Conservation (phyloP, 495 filamentous ascomycete genomes). For the Aspergillus ellipticus region DNA sequence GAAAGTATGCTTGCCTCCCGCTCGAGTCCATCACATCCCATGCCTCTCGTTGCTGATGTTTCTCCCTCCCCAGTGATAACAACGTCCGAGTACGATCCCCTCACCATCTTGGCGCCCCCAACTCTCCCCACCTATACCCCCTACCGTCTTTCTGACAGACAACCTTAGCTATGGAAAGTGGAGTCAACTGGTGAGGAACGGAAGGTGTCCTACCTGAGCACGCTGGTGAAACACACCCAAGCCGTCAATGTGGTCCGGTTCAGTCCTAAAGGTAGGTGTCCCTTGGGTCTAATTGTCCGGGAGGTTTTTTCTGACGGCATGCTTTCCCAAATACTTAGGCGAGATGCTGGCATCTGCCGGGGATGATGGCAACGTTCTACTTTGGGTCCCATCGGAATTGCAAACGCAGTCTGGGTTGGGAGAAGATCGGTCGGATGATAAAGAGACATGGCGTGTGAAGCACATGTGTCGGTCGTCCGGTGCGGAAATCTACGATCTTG, state of each 20-base stretch:
- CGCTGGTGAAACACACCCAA: constrained; percentile 88
- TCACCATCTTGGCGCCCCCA: constrained; percentile 12
- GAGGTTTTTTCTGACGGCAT: not conserved
- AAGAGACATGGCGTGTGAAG: constrained; percentile 94
- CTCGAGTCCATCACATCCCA: not conserved
- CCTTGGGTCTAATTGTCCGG: not conserved
- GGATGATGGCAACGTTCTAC: constrained; percentile 92
- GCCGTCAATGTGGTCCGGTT: constrained; percentile 98
- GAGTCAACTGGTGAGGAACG: constrained; percentile 82
- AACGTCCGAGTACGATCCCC: constrained; percentile 77
- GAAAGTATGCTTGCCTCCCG: constrained; percentile 47
- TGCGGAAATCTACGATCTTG: constrained; percentile 94
- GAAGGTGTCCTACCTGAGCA: constrained; percentile 86
- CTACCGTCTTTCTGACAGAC: constrained; percentile 28
- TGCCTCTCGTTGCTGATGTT: constrained; percentile 8
- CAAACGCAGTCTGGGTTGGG: constrained; percentile 64
- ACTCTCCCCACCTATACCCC: constrained; percentile 5
- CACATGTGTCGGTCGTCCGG: constrained; percentile 94
- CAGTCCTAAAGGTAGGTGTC: constrained; percentile 72
- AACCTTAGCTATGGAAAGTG: constrained; percentile 78
- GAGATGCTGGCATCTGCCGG: constrained; percentile 92
- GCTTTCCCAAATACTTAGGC: constrained; percentile 50
- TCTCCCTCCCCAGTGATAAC: constrained; percentile 61
- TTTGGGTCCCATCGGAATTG: constrained; percentile 88
- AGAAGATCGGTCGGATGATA: constrained; percentile 83